phyloP scores from a whole-genome alignment of 768 basidiomycete genomes.

The Amylocystis lapponica region DNA sequence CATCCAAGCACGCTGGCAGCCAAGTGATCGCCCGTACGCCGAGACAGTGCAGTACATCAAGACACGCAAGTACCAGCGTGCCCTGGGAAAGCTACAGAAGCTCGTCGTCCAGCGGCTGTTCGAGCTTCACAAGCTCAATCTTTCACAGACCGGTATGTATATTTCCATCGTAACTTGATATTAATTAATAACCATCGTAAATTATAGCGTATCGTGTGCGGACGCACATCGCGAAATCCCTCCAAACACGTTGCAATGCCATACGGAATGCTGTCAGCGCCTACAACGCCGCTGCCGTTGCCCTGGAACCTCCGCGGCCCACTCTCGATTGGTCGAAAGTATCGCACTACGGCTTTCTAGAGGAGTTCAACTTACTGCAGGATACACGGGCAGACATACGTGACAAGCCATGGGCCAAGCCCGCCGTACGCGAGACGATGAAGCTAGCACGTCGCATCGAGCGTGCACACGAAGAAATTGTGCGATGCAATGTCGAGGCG shows the following conservation, averaged over 20 bases:
- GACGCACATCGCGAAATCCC: constrained; percentile 23
- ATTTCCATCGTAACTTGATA: no score
- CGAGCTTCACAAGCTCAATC: constrained; percentile 33
- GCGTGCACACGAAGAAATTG: constrained; percentile 21
- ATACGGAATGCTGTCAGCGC: constrained; percentile 19
- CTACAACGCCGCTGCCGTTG: constrained; percentile 24
- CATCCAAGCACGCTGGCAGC: constrained; percentile 24
- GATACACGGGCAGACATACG: constrained; percentile 19
- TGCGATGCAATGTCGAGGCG: constrained; percentile 18
- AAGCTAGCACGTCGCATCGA: constrained; percentile 12
- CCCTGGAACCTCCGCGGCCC: constrained; percentile 15
- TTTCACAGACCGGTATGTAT: constrained; percentile 28
- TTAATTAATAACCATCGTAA: background rate
- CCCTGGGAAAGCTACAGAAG: no score
- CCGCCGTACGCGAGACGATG: constrained; percentile 19
- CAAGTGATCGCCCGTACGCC: constrained; percentile 17
- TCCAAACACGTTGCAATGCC: constrained; percentile 17
- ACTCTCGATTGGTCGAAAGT: constrained; percentile 19
- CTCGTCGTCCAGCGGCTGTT: constrained; percentile 31
- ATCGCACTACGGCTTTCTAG: constrained; percentile 22
- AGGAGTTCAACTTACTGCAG: constrained; percentile 25
- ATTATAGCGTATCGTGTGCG: constrained; percentile 24
- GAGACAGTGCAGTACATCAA: constrained; percentile 10
- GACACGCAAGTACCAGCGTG: constrained; percentile 19
- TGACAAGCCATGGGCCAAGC: constrained; percentile 24